phyloP scores from a whole-genome alignment of 805 yeast genomes.

The Cyberlindnera xylosilytica region DNA sequence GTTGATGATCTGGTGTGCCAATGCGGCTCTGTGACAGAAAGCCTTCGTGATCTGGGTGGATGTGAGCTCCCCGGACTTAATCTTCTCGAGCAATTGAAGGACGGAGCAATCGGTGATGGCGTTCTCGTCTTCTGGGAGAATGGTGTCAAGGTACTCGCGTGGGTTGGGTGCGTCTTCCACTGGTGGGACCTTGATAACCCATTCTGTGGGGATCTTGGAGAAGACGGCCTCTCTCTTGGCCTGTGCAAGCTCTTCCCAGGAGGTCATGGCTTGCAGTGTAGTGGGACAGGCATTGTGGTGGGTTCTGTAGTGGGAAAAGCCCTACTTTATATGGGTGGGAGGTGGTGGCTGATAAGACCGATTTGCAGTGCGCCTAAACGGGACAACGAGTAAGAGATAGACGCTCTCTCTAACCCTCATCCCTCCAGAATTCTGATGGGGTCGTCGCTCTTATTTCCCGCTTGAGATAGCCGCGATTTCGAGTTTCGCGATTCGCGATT shows the following conservation, averaged over 20 bases:
- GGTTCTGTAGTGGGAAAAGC: too few species aligned
- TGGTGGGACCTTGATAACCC: slow-evolving; percentile 21
- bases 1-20: slow-evolving; percentile 51
- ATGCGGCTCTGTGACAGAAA: slow-evolving; percentile 53
- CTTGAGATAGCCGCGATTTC: too few species aligned
- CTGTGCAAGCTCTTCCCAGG: slow-evolving; percentile 21
- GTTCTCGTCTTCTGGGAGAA: slow-evolving; percentile 42
- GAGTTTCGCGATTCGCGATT: too few species aligned
- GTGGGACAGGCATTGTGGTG: too few species aligned
- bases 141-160: slow-evolving; percentile 26
- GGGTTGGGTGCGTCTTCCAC: slow-evolving; percentile 19
- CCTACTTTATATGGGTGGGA: too few species aligned
- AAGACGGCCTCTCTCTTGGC: slow-evolving; percentile 16
- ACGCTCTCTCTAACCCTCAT: too few species aligned
- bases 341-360: too few species aligned
- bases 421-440: too few species aligned
- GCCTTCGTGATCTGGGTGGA: slow-evolving; percentile 25
- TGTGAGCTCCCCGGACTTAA: slow-evolving; percentile 5
- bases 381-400: too few species aligned
- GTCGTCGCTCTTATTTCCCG: too few species aligned
- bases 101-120: slow-evolving; percentile 15
- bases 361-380: too few species aligned
- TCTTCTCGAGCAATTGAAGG: slow-evolving; percentile 6
- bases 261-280: too few species aligned
- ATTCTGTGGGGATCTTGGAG: slow-evolving; percentile 22